Evolutionary conservation across 495 filamentous ascomycete species (phyloP).

Genomic region (Xylaria longipes): DNA sequence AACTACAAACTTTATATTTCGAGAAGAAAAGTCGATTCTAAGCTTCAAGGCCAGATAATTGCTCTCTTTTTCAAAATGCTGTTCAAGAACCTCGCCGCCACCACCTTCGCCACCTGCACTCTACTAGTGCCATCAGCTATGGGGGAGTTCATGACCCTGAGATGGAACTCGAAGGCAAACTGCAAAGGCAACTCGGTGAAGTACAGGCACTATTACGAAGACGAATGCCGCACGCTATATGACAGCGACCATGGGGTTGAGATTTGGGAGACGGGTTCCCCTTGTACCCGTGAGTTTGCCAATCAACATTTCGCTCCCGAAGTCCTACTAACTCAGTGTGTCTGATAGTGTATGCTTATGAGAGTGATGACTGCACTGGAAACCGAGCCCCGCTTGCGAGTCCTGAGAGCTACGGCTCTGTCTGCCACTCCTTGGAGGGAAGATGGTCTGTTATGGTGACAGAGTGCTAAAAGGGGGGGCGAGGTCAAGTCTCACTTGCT

Average conservation of each 20-base stretch:
- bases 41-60: neutral
- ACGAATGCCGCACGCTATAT: neutral
- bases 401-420: neutral
- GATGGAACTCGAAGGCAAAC: neutral
- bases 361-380: neutral
- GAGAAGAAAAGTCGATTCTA: neutral
- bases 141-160: neutral
- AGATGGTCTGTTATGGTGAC: neutral
- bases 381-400: neutral
- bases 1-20: neutral
- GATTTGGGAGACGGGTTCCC: neutral
- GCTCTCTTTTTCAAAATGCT: neutral
- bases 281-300: neutral
- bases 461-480: neutral
- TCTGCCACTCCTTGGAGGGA: neutral
- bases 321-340: too few relatives aligned
- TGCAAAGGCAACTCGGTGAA: neutral
- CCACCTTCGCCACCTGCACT: neutral
- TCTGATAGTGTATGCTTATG: neutral
- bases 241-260: neutral
- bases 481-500: too few relatives aligned
- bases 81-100: neutral
- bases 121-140: neutral
- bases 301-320: neutral
- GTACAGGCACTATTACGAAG: neutral